Base-by-base conservation (phyloP, 345 rosid species). In the Iberis pinnata region DNA sequence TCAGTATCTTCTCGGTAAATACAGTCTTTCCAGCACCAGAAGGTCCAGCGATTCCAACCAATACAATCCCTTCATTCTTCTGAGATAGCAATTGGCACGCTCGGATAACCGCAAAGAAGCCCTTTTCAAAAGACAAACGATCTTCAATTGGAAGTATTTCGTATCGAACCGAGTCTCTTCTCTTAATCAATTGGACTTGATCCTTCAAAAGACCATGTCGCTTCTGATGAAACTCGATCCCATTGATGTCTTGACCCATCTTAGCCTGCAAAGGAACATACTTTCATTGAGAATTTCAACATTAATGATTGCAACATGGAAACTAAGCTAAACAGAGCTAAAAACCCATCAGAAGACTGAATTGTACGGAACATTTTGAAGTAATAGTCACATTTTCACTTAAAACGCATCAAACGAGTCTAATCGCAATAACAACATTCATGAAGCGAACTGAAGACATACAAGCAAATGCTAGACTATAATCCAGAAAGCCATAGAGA, bases 21-120 rank as follows among this genome's bases (percentile, higher is more conserved):
- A 92, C 75, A 9, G 95, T 81, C 84, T 92, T 92, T 61, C 99
- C 99, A n/a, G 99, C 95, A 55, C 99, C 99, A 61, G 98, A 92
- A 61, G 98, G 98, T 38, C 98, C 98, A 18, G 98, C 97, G 36
- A 92, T 67, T 7, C 97, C 99, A 46, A 88, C 78, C 78, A 88
- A 53, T 63, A 81, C 72, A 4, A 92, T 80, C 65, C 97, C 94
- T 33, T 92, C 87, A 59, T 83, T 88, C 70, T 76, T 83, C 70
- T 92, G 95, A 25, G 87, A 84, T 16, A 88, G 73, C 79, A 88
- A 59, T 46, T 92, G 99, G 74, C 95, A 80, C 5, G 94, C 94
- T 9, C 97, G 97, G 57, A 92, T 78, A 25, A 88, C 86, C 11
- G 82, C 74, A 41, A 78, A 85, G 75, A 92, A 92, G 11, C 99